These are phyloP conservation scores for Aegle marmelos DNA, from an alignment of 345 rosid genomes.

Conservation along the genomic window DNA sequence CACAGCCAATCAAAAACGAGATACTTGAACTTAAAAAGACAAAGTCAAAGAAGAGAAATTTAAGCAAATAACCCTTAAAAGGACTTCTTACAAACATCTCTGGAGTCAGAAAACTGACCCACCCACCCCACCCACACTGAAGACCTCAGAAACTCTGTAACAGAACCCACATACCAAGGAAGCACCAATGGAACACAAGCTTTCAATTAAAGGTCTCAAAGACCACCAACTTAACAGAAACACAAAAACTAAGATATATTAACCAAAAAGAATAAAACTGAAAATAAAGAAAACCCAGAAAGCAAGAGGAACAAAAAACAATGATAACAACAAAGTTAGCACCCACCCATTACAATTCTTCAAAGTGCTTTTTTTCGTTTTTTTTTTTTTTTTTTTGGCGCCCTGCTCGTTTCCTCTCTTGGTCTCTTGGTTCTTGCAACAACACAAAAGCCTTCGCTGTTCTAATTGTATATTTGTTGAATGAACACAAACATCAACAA, in stretches of 20 bases:
- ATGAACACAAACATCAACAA: slow-evolving; percentile 16
- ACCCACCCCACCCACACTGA: too few species aligned
- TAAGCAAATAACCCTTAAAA: background rate
- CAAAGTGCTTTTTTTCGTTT: background rate
- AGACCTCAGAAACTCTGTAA: too few species aligned
- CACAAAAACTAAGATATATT: background rate
- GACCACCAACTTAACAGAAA: slow-evolving; percentile 14
- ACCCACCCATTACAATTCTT: slow-evolving; percentile 52
- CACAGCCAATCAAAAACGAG: slow-evolving; percentile 26
- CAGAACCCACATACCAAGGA: slow-evolving; percentile 8
- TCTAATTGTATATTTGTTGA: background rate
- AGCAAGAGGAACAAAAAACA: slow-evolving; percentile 11
- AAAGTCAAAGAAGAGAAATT: background rate
- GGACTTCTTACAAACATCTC: slow-evolving; percentile 3
- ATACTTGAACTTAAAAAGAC: slow-evolving; percentile 6
- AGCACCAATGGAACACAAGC: background rate
- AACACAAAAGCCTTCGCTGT: background rate
- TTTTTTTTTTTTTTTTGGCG: too few species aligned
- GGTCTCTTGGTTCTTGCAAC: slow-evolving; percentile 21
- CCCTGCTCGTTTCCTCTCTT: background rate
- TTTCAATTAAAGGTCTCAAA: slow-evolving; percentile 12
- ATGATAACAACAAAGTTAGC: slow-evolving; percentile 1
- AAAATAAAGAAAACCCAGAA: slow-evolving; percentile 19
- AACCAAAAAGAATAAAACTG: slow-evolving; percentile 15
- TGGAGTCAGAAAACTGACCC: background rate